A percentile compares a stretch with the other conserved stretches of the same genome.
Evolutionary conservation across 2,329 filamentous ascomycete species (phyloP).

Genomic region (Beauveria scarabaeidicola): DNA sequence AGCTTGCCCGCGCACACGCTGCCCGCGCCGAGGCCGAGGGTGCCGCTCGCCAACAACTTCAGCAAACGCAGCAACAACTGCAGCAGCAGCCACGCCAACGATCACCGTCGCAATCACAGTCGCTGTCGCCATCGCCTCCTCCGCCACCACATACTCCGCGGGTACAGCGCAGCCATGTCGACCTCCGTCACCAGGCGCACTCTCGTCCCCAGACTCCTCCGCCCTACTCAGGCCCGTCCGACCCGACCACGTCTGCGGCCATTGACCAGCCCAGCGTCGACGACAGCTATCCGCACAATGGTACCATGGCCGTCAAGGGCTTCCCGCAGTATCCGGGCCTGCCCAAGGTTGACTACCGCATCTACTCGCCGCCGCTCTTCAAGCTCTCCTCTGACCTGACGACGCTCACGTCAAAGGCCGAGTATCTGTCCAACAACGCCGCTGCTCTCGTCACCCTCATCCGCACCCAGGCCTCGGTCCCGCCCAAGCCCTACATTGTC

Average conservation of each 20-base stretch:
- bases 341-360: constrained; percentile 40
- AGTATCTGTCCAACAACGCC: constrained; percentile 39
- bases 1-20: constrained; percentile 7
- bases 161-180: background rate
- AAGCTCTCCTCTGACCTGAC: constrained; percentile 40
- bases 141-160: background rate
- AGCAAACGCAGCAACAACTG: background rate
- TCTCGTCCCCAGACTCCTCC: constrained; percentile 19
- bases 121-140: background rate
- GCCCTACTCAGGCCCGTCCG: constrained; percentile 27
- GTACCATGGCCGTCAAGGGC: constrained; percentile 14
- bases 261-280: constrained; percentile 9
- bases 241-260: constrained; percentile 12
- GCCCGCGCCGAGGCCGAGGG: constrained; percentile 4
- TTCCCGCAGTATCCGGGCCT: constrained; percentile 36
- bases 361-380: constrained; percentile 44
- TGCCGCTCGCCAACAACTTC: background rate
- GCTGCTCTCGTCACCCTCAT: constrained; percentile 38
- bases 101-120: background rate
- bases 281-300: constrained; percentile 14
- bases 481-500: constrained; percentile 46
- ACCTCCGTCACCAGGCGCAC: background rate
- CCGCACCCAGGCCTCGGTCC: constrained; percentile 40
- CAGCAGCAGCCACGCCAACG: background rate
- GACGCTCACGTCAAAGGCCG: constrained; percentile 37